These are phyloP conservation scores for Microbotryum saponariae DNA, from an alignment of 1,284 basidiomycete genomes.

Conservation along the genomic window DNA sequence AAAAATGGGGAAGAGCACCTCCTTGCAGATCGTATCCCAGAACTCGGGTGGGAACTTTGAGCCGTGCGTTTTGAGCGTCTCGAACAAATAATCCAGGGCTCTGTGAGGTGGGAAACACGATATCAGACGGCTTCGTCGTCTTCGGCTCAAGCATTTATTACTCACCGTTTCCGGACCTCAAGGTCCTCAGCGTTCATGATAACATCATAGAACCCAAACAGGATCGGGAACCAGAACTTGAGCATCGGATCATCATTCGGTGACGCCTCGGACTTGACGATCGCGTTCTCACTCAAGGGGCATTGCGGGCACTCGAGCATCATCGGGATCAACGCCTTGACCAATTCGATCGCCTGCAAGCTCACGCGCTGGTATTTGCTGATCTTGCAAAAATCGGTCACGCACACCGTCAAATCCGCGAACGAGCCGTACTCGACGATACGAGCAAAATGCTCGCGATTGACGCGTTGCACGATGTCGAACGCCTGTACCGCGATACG, in stretches of 20 bases:
- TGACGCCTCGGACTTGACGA: constrained; percentile 37
- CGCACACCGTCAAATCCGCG: constrained; percentile 90
- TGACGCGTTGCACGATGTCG: constrained; percentile 86
- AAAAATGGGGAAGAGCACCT: constrained; percentile 97
- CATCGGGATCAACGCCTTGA: constrained; percentile 73
- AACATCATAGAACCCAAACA: constrained; percentile 97
- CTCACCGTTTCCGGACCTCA: constrained; percentile 89
- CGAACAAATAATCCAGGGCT: constrained; percentile 90
- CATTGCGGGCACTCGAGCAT: constrained; percentile 85
- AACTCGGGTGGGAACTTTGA: constrained; percentile 80
- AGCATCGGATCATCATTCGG: constrained; percentile 72
- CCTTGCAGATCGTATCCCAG: constrained; percentile 96
- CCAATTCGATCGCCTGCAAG: constrained; percentile 91
- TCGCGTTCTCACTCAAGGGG: constrained; percentile 46
- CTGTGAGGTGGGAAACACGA: constrained; percentile 45
- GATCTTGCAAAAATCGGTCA: constrained; percentile 98
- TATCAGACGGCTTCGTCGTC: too few species aligned
- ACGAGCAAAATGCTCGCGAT: constrained; percentile 81
- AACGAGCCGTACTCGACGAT: constrained; percentile 91
- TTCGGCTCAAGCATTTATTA: constrained; percentile 24
- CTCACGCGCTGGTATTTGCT: constrained; percentile 98
- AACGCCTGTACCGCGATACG: constrained; percentile 90
- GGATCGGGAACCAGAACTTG: constrained; percentile 91
- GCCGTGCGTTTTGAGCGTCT: constrained; percentile 86
- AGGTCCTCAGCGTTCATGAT: constrained; percentile 99